Evolutionary conservation across 192 early-diverging fungal species (phyloP).

Genomic region (Haplosporangium gracile): DNA sequence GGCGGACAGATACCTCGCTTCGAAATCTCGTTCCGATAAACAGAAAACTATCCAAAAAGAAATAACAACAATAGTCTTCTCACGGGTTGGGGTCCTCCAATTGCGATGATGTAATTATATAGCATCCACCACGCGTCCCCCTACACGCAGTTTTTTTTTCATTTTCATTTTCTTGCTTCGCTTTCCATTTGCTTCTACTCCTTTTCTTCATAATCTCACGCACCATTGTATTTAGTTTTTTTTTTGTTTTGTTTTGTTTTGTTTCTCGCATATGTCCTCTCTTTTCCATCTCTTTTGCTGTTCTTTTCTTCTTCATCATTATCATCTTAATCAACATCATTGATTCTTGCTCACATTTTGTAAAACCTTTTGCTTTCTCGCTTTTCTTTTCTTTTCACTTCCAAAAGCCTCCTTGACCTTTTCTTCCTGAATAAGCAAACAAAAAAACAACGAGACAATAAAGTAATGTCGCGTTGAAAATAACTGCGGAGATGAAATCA

Average conservation of each 20-base stretch:
- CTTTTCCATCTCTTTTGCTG: background rate
- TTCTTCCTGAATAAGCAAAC: too few species aligned
- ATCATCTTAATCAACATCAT: background rate
- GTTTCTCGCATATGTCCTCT: too few species aligned
- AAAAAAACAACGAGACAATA: too few species aligned
- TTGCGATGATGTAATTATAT: background rate
- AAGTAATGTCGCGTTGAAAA: background rate
- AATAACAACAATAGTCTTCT: background rate
- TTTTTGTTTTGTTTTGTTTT: too few species aligned
- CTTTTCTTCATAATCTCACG: too few species aligned
- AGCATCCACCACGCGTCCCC: background rate
- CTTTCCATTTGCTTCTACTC: background rate
- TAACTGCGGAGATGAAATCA: background rate
- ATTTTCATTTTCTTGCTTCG: background rate
- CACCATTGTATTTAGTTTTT: background rate
- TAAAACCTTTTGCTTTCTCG: too few species aligned
- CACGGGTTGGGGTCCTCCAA: too few species aligned
- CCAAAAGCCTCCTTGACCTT: too few species aligned
- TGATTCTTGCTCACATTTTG: background rate
- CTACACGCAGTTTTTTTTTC: background rate
- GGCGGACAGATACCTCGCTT: slow-evolving; percentile 41
- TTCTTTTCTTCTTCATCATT: background rate
- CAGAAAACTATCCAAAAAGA: background rate
- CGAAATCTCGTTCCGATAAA: slow-evolving; percentile 24
- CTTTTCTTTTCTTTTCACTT: too few species aligned